Percentiles rank a stretch among this genome's conserved stretches.
These are phyloP conservation scores for Xerocomellus intermedius DNA, from an alignment of 768 basidiomycete species.

Conservation along the genomic window DNA sequence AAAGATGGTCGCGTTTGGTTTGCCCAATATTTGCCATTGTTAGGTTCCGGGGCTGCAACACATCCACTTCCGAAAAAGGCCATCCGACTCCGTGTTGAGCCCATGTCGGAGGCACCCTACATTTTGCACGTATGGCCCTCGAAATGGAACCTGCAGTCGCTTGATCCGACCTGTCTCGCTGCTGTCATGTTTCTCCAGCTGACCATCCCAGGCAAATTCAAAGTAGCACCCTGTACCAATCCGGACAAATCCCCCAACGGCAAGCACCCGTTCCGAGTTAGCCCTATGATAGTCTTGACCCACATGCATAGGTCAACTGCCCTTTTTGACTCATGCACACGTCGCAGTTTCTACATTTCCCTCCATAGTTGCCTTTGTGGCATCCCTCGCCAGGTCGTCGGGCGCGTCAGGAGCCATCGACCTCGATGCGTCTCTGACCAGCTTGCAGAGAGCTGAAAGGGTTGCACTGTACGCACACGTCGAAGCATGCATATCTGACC, in stretches of 20 bases:
- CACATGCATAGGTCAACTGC: slow-evolving; percentile 58
- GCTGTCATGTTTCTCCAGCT: slow-evolving; percentile 69
- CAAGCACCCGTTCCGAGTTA: slow-evolving; percentile 30
- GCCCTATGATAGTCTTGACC: slow-evolving; percentile 1
- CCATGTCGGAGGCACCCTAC: slow-evolving; percentile 23
- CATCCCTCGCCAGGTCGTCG: slow-evolving; percentile 41
- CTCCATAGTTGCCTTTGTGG: slow-evolving; percentile 65
- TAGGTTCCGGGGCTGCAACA: slow-evolving; percentile 11
- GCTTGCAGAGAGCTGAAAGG: slow-evolving; percentile 49
- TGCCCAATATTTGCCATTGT: slow-evolving; percentile 15
- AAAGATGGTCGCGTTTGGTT: too few species aligned
- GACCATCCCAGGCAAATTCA: slow-evolving; percentile 65
- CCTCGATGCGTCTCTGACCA: slow-evolving; percentile 48
- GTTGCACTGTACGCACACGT: slow-evolving; percentile 66
- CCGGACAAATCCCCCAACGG: slow-evolving; percentile 75
- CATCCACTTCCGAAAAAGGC: neutral
- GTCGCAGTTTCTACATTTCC: slow-evolving; percentile 49
- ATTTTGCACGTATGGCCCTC: slow-evolving; percentile 68
- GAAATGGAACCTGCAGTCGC: slow-evolving; percentile 61
- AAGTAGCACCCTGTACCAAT: slow-evolving; percentile 58
- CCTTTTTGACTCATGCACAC: slow-evolving; percentile 62
- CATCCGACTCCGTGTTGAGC: neutral
- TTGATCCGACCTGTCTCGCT: slow-evolving; percentile 64
- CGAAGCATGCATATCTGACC: slow-evolving; percentile 63
- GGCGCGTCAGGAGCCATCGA: slow-evolving; percentile 34